Evolutionary conservation across 768 basidiomycete species (phyloP), one percentile per base, ranked within the genome.

Genomic region (Lyophyllum shimeji): DNA sequence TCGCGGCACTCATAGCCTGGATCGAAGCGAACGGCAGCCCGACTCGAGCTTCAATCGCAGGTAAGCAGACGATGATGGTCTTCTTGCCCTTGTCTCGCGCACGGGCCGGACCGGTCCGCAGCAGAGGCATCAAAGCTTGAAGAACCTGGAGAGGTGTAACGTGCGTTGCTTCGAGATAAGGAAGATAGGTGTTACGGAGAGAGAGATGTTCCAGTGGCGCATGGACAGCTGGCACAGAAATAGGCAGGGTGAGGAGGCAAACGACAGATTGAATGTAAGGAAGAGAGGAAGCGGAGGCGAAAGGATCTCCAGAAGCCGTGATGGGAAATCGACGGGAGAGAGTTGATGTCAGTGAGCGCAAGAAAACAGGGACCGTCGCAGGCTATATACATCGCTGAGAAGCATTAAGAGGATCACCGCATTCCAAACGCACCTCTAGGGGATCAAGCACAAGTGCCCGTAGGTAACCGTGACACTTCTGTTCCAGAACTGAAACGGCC

Each of bases 321-420:
- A 92, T 81, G 3, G 93, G 93, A 72, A 93, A 95, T 46, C 85
- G 83, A 59, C 91, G 86, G 17, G 89, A 88, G 8, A 95, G 78
- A 0, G 90, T 85, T 0, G 93, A 88, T 2, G 84, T 78, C 37
- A 95, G 74, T 7, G 92, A 93, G 52, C 93, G 86, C 40, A 95
- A 76, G 75, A 95, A 95, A 44, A 84, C 76, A 0, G 85, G 79
- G 47, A 92, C 78, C 2, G 86, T 86, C 1, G 80, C 83, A 29
- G 87, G 86, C 92, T 94, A 56, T 94, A 56, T 17, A 47, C 1
- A 52, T 49, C 50, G 33, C 53, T 15, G n/a, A 50, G 27, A 46
- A 23, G 37, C 27, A 33, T 17, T 29, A 42, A 2, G 11, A 24
- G 29, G 33, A 23, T 23, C 31, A 45, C 50, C 5, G 25, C 11